Conservation (phyloP, 2,329 filamentous ascomycete species). For the Aspergillus flavus region DNA sequence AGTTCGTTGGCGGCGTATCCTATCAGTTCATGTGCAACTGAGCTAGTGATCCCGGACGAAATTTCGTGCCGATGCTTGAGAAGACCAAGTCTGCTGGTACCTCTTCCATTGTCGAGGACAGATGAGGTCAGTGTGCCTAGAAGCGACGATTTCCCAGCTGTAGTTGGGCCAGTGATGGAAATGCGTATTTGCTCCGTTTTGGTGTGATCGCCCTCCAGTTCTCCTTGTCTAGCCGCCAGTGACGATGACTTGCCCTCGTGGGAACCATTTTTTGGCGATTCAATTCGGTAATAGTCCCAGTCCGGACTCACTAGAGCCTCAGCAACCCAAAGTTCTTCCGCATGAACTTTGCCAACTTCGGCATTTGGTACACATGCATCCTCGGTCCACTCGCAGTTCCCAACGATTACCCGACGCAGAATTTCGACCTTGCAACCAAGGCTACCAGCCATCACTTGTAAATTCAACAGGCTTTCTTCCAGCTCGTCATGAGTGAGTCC, state of each 20-base stretch:
- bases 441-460: slow-evolving; percentile 89
- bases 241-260: slow-evolving; percentile 5
- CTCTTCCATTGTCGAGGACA: slow-evolving; percentile 85
- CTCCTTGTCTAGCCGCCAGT: slow-evolving; percentile 3
- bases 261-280: slow-evolving; percentile 13
- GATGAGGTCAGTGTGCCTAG: slow-evolving; percentile 87
- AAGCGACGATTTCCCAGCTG: slow-evolving; percentile 88
- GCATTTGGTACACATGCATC: slow-evolving; percentile 24
- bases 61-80: slow-evolving; percentile 94
- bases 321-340: slow-evolving; percentile 76
- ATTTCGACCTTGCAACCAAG: slow-evolving; percentile 85
- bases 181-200: slow-evolving; percentile 76
- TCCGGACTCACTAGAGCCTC: slow-evolving; percentile 86
- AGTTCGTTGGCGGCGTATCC: slow-evolving; percentile 64
- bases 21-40: slow-evolving; percentile 88
- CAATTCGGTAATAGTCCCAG: slow-evolving; percentile 49
- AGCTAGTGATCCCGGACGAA: slow-evolving; percentile 87
- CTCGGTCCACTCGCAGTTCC: slow-evolving; percentile 68
- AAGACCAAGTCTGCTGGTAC: slow-evolving; percentile 83
- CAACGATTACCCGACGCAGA: slow-evolving; percentile 79
- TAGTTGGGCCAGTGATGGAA: slow-evolving; percentile 85
- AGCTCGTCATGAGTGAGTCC: slow-evolving; percentile 89
- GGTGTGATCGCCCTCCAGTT: slow-evolving; percentile 42
- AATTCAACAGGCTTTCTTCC: slow-evolving; percentile 82
- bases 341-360: slow-evolving; percentile 28